phyloP scores from a whole-genome alignment of 2,329 filamentous ascomycete genomes.

The Clonostachys byssicola region DNA sequence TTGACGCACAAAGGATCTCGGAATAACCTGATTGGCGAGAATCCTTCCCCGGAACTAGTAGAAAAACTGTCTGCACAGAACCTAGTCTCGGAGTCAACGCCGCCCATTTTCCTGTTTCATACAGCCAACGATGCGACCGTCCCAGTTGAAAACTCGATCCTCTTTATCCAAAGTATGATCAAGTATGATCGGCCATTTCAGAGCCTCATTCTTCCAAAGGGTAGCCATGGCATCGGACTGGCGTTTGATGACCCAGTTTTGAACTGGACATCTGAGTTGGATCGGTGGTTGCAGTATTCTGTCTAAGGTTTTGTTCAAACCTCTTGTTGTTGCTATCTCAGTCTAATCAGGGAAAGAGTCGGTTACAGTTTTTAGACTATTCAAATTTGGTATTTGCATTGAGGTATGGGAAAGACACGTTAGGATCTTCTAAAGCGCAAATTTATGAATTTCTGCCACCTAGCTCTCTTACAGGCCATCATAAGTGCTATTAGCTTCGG shows the following conservation, averaged over 20 bases:
- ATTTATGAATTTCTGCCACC: no score
- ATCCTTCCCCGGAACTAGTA: conserved; percentile 8
- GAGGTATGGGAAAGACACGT: no score
- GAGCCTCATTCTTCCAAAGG: conserved; percentile 17
- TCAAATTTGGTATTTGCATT: no score
- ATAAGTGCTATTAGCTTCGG: no score
- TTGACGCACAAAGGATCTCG: conserved; percentile 9
- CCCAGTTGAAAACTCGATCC: conserved; percentile 16
- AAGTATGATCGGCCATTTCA: conserved; percentile 10
- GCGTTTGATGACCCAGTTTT: conserved; percentile 12
- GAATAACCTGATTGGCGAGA: conserved; percentile 9
- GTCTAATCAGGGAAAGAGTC: no score
- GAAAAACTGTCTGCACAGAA: conserved; percentile 14
- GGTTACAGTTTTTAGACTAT: no score
- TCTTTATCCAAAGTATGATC: conserved; percentile 16
- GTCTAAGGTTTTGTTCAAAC: conserved; percentile 1
- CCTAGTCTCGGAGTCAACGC: conserved; percentile 13
- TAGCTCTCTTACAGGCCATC: no score
- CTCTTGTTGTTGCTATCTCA: no score
- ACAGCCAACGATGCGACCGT: conserved; percentile 17
- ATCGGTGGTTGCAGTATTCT: conserved; percentile 15
- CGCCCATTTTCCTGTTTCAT: conserved; percentile 27
- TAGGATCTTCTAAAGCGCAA: no score
- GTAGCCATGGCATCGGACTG: conserved; percentile 17
- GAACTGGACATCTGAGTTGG: conserved; percentile 17